These are phyloP conservation scores for Rhizophora mangle DNA, from an alignment of 345 rosid genomes.

Conservation along the genomic window DNA sequence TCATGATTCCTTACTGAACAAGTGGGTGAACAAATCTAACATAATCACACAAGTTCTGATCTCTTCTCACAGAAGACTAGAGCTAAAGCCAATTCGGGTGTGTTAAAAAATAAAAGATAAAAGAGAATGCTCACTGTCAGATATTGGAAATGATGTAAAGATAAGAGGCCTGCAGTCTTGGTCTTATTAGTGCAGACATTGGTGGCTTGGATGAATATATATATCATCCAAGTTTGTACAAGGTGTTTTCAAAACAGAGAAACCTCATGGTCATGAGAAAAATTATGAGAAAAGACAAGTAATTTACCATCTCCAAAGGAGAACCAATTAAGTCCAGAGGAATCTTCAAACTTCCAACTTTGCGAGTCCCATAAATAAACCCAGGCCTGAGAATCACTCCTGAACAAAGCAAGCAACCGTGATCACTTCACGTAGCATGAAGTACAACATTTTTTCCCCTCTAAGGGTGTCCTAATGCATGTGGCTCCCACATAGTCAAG, in stretches of 20 bases:
- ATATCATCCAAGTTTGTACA: not conserved
- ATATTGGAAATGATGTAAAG: too few species aligned
- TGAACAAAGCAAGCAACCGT: slow-evolving; percentile 23
- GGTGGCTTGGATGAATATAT: not conserved
- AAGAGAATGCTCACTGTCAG: too few species aligned
- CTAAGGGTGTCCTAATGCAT: not conserved
- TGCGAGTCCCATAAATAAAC: slow-evolving; percentile 88
- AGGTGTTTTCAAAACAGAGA: not conserved
- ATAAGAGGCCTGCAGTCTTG: too few species aligned
- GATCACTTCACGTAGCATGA: too few species aligned
- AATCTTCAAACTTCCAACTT: slow-evolving; percentile 68
- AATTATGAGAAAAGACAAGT: slow-evolving; percentile 4
- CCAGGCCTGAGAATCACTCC: slow-evolving; percentile 95
- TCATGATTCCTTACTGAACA: not conserved
- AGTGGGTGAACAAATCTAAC: not conserved
- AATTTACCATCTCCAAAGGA: slow-evolving; percentile 82
- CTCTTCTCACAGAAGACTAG: too few species aligned
- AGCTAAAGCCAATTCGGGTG: too few species aligned
- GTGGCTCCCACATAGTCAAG: not conserved
- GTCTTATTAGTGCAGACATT: not conserved
- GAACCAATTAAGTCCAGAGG: slow-evolving; percentile 84
- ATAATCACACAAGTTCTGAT: too few species aligned
- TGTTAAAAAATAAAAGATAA: too few species aligned
- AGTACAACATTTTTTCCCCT: too few species aligned
- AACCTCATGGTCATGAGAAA: not conserved